Evolutionary conservation across 2,329 filamentous ascomycete species (phyloP), one percentile per base, ranked within the genome.

Genomic region (Aspergillus quadricinctus): DNA sequence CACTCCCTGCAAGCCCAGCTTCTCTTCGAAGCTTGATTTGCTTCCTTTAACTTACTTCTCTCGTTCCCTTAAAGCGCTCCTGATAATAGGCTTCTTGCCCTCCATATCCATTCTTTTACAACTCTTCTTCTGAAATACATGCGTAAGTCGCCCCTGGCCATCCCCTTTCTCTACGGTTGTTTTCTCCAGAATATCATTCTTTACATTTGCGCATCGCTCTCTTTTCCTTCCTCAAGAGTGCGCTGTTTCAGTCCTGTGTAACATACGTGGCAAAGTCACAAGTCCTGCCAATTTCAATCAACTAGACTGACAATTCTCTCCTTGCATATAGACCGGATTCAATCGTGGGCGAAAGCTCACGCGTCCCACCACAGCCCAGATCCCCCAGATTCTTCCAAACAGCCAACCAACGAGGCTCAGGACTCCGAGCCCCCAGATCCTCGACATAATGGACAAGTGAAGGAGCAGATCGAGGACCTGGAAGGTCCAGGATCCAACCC

Each of bases 271-370:
- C 23, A 25, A 43, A 52, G 29, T 8, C 1, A 14, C 11, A 4
- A 27, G 7, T 29, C 43, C 41, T 54, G 25, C n/a, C 1, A 17
- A 17, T 50, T 29, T 45, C 27, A n/a, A n/a, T n/a, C n/a, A n/a
- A n/a, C n/a, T n/a, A 25, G 10, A 21, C 51, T 53, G 41, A 35
- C 19, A 58, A 17, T 49, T 54, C 31, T 37, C 31, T 17, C 49
- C 35, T 31, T 27, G 11, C 29, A 37, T 45, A 23, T 21, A 72
- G 70, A 72, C 70, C 69, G 69, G 57, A 72, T 72, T 69, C 63
- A 68, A 58, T 72, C 70, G 70, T 72, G 70, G 70, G 70, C 70
- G 70, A 72, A 72, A 72, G 70, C 70, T 72, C 70, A 72, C 70
- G 69, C 69, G 23, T 68, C 66, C 35, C 62, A 62, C 58, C 56